A percentile compares a stretch with the other conserved stretches of the same genome.
Evolutionary conservation across 139 green algal genomes (phyloP).

Genomic region (Cymbomonas tetramitiformis): DNA sequence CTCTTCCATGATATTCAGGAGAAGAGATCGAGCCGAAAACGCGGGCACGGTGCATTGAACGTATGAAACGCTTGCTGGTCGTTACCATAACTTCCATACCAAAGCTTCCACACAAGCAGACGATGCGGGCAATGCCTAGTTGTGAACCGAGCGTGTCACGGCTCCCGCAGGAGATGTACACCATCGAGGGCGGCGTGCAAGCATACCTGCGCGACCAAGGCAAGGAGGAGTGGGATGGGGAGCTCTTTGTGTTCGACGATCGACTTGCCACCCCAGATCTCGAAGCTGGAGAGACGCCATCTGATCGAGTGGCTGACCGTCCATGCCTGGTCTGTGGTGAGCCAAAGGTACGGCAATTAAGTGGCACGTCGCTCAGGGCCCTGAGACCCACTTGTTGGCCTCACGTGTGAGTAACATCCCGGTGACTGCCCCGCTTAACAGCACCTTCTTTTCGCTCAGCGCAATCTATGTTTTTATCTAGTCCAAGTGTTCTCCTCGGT

Average conservation of each 20-base stretch:
- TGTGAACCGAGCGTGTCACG: no score
- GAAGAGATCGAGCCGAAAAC: no score
- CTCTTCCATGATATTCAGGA: no score
- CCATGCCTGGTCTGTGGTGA: no score
- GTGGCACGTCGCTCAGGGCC: background rate
- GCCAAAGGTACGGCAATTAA: no score
- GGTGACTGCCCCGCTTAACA: background rate
- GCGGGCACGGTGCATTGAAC: no score
- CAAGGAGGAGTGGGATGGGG: constrained; percentile 61
- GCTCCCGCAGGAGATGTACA: constrained; percentile 96
- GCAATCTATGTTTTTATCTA: no score
- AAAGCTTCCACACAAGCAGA: no score
- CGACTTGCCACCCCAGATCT: constrained; percentile 44
- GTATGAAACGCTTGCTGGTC: background rate
- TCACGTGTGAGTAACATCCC: background rate
- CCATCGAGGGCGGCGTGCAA: constrained; percentile 77
- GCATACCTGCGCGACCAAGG: constrained; percentile 40
- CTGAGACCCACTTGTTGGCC: background rate
- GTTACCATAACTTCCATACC: constrained; percentile 45
- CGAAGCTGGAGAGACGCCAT: no score
- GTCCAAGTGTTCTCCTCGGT: background rate
- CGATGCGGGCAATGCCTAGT: no score
- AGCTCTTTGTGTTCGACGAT: constrained; percentile 90
- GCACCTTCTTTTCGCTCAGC: background rate
- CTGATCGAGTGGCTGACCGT: no score